phyloP scores from a whole-genome alignment of 345 rosid species.

The Draba incana region DNA sequence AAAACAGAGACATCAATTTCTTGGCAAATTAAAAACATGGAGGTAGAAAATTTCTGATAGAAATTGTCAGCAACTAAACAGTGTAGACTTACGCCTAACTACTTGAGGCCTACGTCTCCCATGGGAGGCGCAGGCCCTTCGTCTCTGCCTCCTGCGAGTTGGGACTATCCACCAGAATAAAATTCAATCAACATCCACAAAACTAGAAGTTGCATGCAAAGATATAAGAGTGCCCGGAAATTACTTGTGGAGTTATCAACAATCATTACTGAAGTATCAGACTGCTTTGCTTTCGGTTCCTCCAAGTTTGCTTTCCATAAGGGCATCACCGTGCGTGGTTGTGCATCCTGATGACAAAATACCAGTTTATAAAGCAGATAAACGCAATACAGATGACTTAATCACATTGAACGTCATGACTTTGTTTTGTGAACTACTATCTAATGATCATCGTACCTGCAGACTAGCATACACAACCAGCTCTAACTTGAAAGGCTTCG shows the following conservation, averaged over 20 bases:
- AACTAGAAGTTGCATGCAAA: constrained; percentile 26
- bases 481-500: constrained; percentile 83
- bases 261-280: constrained; percentile 82
- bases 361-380: neutral
- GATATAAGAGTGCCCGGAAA: constrained; percentile 35
- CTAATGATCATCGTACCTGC: constrained; percentile 54
- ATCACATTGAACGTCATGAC: neutral
- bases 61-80: constrained; percentile 38
- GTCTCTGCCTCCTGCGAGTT: constrained; percentile 78
- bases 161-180: constrained; percentile 69
- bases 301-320: constrained; percentile 92
- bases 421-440: neutral
- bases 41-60: neutral
- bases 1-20: constrained; percentile 21
- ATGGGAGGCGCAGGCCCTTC: constrained; percentile 47
- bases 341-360: constrained; percentile 70
- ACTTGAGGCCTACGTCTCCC: constrained; percentile 70
- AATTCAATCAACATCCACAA: constrained; percentile 48
- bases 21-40: neutral
- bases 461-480: constrained; percentile 73
- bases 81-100: constrained; percentile 71
- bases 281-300: constrained; percentile 67
- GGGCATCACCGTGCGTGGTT: constrained; percentile 71
- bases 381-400: neutral
- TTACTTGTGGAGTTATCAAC: constrained; percentile 75